Evolutionary conservation across 495 filamentous ascomycete genomes (phyloP).

Genomic region (Aspergillus nanangensis): DNA sequence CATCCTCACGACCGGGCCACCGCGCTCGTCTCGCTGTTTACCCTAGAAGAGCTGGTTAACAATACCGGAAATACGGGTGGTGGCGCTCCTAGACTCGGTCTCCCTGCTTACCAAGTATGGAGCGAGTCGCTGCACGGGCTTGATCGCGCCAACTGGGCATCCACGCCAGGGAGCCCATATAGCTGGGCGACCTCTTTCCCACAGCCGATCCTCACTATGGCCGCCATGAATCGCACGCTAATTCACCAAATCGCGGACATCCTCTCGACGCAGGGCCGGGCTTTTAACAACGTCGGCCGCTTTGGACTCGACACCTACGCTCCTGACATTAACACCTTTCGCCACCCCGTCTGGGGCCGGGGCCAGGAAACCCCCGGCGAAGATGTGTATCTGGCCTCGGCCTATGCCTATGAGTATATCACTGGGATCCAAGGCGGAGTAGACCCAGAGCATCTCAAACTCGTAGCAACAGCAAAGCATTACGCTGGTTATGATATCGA

Average conservation of each 20-base stretch:
- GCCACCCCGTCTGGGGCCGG: constrained; percentile 57
- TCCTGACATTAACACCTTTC: constrained; percentile 67
- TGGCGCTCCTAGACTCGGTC: constrained; percentile 52
- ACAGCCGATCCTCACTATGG: constrained; percentile 54
- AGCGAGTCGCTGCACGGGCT: constrained; percentile 55
- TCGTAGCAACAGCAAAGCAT: constrained; percentile 64
- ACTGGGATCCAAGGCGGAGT: constrained; percentile 55
- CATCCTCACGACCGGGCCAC: constrained; percentile 43
- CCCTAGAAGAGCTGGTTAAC: constrained; percentile 52
- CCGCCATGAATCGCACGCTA: constrained; percentile 56
- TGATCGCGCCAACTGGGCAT: constrained; percentile 47
- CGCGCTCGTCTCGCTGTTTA: constrained; percentile 37
- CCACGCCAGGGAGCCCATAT: constrained; percentile 45
- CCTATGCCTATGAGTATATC: constrained; percentile 55
- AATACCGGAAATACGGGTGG: constrained; percentile 51
- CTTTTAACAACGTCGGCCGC: constrained; percentile 57
- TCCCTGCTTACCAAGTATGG: constrained; percentile 50
- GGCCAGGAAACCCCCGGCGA: constrained; percentile 61
- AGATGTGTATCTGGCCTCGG: constrained; percentile 50
- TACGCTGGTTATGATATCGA: constrained; percentile 66
- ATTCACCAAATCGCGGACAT: constrained; percentile 53
- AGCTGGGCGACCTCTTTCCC: constrained; percentile 61
- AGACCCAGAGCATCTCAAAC: constrained; percentile 39
- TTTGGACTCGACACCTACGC: constrained; percentile 61
- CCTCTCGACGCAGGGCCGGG: constrained; percentile 61